Evolutionary conservation across 2,329 filamentous ascomycete species (phyloP).

Genomic region (Ophiosphaerella herpotricha): DNA sequence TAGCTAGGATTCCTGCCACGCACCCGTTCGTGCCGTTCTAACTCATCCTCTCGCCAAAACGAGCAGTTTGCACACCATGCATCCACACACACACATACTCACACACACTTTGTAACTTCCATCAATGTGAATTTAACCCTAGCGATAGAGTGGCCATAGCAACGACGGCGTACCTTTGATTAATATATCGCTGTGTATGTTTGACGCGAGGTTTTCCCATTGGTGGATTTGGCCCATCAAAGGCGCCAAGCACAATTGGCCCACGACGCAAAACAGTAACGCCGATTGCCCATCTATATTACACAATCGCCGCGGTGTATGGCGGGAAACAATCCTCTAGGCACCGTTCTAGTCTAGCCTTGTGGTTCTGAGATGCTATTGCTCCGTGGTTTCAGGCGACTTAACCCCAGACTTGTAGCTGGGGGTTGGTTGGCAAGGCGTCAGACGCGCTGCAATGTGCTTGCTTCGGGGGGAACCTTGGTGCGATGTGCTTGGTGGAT

Average conservation of each 20-base stretch:
- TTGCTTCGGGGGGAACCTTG: constrained; percentile 6
- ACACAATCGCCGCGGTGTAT: constrained; percentile 7
- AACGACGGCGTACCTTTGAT: neutral
- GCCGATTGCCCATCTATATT: constrained; percentile 20
- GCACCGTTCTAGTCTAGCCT: constrained; percentile 8
- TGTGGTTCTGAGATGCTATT: constrained; percentile 5
- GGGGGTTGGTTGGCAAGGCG: constrained; percentile 5
- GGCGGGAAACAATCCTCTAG: constrained; percentile 8
- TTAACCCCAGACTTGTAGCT: constrained; percentile 10
- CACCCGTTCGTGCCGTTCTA: too few relatives aligned
- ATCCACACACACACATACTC: too few relatives aligned
- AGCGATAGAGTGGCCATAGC: neutral
- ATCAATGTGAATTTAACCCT: too few relatives aligned
- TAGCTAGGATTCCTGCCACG: too few relatives aligned
- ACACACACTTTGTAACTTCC: too few relatives aligned
- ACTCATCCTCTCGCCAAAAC: too few relatives aligned
- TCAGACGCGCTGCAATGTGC: constrained; percentile 1
- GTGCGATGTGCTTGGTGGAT: constrained; percentile 27
- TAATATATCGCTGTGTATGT: too few relatives aligned
- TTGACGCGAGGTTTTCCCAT: constrained; percentile 16
- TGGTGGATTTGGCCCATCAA: constrained; percentile 23
- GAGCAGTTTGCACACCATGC: too few relatives aligned
- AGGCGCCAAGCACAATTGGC: constrained; percentile 19
- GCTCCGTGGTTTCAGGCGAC: constrained; percentile 5
- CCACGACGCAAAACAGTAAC: constrained; percentile 19